Conservation (phyloP, 257 asterid genomes). For the Craterostigma plantagineum region DNA sequence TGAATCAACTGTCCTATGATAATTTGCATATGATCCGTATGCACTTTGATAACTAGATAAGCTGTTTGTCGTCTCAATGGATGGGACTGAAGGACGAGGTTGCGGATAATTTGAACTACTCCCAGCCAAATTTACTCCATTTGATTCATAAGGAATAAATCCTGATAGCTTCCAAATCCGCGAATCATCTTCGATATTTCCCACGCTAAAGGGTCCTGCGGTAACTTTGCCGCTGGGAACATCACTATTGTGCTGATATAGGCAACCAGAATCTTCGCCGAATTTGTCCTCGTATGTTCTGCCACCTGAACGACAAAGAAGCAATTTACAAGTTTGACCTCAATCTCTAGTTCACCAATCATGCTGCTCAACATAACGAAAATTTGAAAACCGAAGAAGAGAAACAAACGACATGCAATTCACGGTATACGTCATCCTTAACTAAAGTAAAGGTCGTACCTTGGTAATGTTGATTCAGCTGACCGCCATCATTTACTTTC, state of each 20-base stretch:
- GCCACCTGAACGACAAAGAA: slow-evolving; percentile 19
- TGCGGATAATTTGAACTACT: slow-evolving; percentile 18
- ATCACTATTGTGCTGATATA: slow-evolving; percentile 22
- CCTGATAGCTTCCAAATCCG: slow-evolving; percentile 20
- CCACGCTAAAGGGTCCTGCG: slow-evolving; percentile 13
- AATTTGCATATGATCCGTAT: slow-evolving; percentile 18
- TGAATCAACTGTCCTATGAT: slow-evolving; percentile 15
- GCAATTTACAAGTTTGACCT: slow-evolving; percentile 4
- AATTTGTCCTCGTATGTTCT: slow-evolving; percentile 16
- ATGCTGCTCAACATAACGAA: too few relatives aligned
- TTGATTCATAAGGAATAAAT: slow-evolving; percentile 24
- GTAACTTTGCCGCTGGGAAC: slow-evolving; percentile 17
- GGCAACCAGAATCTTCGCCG: slow-evolving; percentile 18
- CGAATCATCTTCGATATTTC: slow-evolving; percentile 20
- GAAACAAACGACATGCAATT: background rate
- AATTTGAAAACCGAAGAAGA: too few relatives aligned
- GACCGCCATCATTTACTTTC: slow-evolving; percentile 22
- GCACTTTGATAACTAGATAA: slow-evolving; percentile 16
- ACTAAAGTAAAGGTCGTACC: slow-evolving; percentile 29
- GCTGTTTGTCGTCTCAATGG: slow-evolving; percentile 14
- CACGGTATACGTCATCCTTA: slow-evolving; percentile 1
- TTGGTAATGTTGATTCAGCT: slow-evolving; percentile 15
- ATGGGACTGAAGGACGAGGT: slow-evolving; percentile 14
- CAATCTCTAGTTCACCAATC: background rate
- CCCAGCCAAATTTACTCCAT: slow-evolving; percentile 9